Evolutionary conservation across 1,139 yeast genomes (phyloP), one percentile per base, ranked within the genome.

Genomic region (Arxiozyma telluris): DNA sequence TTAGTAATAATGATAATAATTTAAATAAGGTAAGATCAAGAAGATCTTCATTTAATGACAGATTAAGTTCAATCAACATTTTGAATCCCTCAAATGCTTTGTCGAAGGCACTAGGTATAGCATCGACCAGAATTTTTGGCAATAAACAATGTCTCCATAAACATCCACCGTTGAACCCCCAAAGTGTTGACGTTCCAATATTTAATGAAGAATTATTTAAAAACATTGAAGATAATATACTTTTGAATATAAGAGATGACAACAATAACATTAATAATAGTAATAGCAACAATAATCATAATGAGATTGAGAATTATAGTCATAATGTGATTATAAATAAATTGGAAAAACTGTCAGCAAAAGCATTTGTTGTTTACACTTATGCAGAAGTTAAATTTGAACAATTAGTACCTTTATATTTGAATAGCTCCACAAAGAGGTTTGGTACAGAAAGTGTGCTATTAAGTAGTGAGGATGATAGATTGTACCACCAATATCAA

Each of bases 301-400:
- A 51, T 5, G 54, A 52, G 51, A 53, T 15, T 11, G 25, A 6
- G 20, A 34, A 20, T 20, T 17, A 21, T 45, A 42, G 47, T 12
- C 54, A 57, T 52, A 51, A 62, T 58, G 61, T 61, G 9, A 73
- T 82, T 34, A 68, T 81, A 18, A 64, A 71, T 50, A 78, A 76
- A 54, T 73, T 93, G 56, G 97, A 91, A 67, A 77, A 83, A 1
- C 72, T 89, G 51, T 89, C 96, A 4, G 89, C 96, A 1, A 89
- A 89, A 72, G 89, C 96, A 0, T 94, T 89, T 67, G 96, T 95
- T 0, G 83, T 93, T 23, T 84, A 84, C 60, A 74, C 90, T 44
- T 90, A 86, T 73, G 98, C 98, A 0, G 96, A 90, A 61, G 91
- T 90, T 27, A 93, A 93, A 70, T 89, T 84, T 64, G 78, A 85